Conservation (phyloP, 169 alveolate species). For the Plasmodium adleri region DNA sequence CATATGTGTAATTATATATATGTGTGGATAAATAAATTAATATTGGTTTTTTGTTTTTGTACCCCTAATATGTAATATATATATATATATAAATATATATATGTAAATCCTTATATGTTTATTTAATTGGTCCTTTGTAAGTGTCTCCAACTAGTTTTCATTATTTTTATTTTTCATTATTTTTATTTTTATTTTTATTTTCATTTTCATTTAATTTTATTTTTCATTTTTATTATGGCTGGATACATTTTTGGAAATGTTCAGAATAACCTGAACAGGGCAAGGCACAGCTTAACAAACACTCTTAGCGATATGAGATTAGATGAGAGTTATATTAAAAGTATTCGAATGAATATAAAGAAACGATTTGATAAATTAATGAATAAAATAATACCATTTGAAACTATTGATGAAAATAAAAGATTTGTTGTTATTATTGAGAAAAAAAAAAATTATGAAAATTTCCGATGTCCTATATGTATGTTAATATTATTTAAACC, state of each 20-base stretch:
- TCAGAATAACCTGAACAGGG: background rate
- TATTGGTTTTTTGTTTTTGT: too few relatives aligned
- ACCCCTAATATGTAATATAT: too few relatives aligned
- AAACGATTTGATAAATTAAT: constrained; percentile 28
- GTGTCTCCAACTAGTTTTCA: background rate
- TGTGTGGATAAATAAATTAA: too few relatives aligned
- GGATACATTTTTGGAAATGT: background rate
- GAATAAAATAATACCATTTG: constrained; percentile 19
- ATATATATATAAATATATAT: too few relatives aligned
- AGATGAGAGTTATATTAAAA: constrained; percentile 10
- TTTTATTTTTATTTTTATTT: too few relatives aligned
- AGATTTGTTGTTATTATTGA: constrained; percentile 45
- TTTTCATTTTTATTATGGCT: background rate
- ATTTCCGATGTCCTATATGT: constrained; percentile 74
- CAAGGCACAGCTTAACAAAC: background rate
- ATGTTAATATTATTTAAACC: constrained; percentile 78
- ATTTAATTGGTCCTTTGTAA: background rate
- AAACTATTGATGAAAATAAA: constrained; percentile 25
- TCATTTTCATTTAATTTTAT: too few relatives aligned
- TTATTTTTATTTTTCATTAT: too few relatives aligned
- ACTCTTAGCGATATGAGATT: constrained; percentile 10
- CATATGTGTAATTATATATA: too few relatives aligned
- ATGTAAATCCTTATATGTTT: too few relatives aligned
- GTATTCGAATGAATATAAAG: constrained; percentile 24
- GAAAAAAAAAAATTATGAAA: constrained; percentile 52